A percentile compares a stretch with the other conserved stretches of the same genome.
Conservation (phyloP, 495 filamentous ascomycete genomes). For the Hypoxylon lienhwacheense region DNA sequence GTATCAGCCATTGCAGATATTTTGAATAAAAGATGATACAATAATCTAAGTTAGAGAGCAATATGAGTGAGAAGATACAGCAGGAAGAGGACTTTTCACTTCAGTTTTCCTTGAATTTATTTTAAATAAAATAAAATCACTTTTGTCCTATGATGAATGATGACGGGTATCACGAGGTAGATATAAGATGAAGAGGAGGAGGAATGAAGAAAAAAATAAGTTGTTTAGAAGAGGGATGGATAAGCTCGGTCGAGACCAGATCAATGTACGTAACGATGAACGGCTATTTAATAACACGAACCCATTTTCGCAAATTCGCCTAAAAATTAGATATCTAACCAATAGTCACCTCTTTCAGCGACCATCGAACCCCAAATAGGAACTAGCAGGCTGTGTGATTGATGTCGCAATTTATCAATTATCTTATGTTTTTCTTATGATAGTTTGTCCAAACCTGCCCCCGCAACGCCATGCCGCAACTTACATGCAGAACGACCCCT, state of each 20-base stretch:
- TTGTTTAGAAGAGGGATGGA: slow-evolving; percentile 6
- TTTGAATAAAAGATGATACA: neutral
- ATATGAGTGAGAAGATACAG: neutral
- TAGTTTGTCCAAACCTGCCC: slow-evolving; percentile 8
- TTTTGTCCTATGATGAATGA: too few relatives aligned
- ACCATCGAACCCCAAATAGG: slow-evolving; percentile 19
- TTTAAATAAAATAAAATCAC: too few relatives aligned
- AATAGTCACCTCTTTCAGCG: slow-evolving; percentile 8
- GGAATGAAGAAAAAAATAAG: slow-evolving; percentile 8
- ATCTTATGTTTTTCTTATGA: slow-evolving; percentile 26
- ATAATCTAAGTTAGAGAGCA: neutral
- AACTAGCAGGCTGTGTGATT: slow-evolving; percentile 6
- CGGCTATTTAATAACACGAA: slow-evolving; percentile 10
- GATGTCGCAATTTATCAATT: slow-evolving; percentile 31
- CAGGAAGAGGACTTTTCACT: slow-evolving; percentile 6
- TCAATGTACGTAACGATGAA: slow-evolving; percentile 10
- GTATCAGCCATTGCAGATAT: slow-evolving; percentile 32
- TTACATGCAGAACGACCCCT: slow-evolving; percentile 25
- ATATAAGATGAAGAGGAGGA: slow-evolving; percentile 6
- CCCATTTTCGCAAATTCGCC: neutral
- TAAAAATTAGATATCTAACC: slow-evolving; percentile 7
- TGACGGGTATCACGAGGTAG: slow-evolving; percentile 17
- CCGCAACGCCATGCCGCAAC: slow-evolving; percentile 16
- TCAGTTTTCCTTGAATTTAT: too few relatives aligned
- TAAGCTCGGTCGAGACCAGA: slow-evolving; percentile 7